These are phyloP conservation scores for Fomitopsis serialis DNA, from an alignment of 768 basidiomycete genomes.

Conservation along the genomic window DNA sequence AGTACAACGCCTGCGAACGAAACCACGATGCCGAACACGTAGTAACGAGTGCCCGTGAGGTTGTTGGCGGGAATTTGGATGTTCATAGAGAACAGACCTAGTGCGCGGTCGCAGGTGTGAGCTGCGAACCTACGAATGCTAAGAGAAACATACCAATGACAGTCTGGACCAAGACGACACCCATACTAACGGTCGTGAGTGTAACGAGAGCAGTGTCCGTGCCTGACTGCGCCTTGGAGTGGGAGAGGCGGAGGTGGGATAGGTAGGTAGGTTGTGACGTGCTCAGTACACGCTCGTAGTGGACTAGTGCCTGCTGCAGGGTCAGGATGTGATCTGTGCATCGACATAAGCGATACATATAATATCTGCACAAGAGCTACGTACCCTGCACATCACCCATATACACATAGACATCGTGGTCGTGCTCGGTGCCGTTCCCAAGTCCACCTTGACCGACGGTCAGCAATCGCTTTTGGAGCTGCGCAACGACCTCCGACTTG, in stretches of 20 bases:
- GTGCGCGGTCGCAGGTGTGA: neutral
- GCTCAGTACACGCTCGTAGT: slow-evolving; percentile 85
- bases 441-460: slow-evolving; percentile 30
- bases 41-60: slow-evolving; percentile 29
- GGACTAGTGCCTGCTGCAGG: slow-evolving; percentile 74
- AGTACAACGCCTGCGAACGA: slow-evolving; percentile 40
- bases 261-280: slow-evolving; percentile 87
- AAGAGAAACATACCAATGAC: slow-evolving; percentile 41
- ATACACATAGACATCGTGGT: slow-evolving; percentile 75
- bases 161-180: slow-evolving; percentile 59
- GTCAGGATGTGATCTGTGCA: slow-evolving; percentile 83
- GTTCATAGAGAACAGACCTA: slow-evolving; percentile 71
- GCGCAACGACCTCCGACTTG: slow-evolving; percentile 79
- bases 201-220: slow-evolving; percentile 63
- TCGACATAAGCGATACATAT: neutral
- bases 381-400: slow-evolving; percentile 90
- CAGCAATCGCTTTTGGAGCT: slow-evolving; percentile 70
- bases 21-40: slow-evolving; percentile 54
- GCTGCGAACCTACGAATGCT: neutral
- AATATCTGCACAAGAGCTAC: slow-evolving; percentile 9
- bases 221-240: slow-evolving; percentile 52
- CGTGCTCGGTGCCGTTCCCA: slow-evolving; percentile 37
- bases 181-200: slow-evolving; percentile 63
- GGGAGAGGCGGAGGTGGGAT: slow-evolving; percentile 63
- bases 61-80: slow-evolving; percentile 54